Evolutionary conservation across 352 stramenopile genomes (phyloP), one percentile per base, ranked within the genome.

Genomic region (Globisporangium cylindrosporum): DNA sequence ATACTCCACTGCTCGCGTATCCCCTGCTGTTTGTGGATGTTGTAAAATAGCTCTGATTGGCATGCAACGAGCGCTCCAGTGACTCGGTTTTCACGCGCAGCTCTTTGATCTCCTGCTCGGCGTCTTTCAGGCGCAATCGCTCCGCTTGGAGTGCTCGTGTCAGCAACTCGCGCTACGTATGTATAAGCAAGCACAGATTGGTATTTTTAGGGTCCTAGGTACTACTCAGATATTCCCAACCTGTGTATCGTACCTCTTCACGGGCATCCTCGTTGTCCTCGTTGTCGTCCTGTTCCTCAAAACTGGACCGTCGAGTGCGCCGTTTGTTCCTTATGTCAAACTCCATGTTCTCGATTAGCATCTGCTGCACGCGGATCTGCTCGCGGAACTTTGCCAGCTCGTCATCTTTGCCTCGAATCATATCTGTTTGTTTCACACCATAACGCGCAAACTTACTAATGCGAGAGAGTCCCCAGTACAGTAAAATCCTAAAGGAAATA

Each of bases 281-380:
- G 27, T 62, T 48, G 5, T 70, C 48, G 36, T 76, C 66, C 18
- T 65, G 32, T 4, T 43, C 25, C 2, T 48, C 62, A 8, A 66
- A 12, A 18, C 15, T 69, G 34, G 61, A 67, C 10, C 38, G 64
- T 18, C 46, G 36, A 5, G 49, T 3, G 51, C 51, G 25, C 20
- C 20, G 2, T 1, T 66, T 49, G 43, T 6, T 51, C 25, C 74
- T 74, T 9, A 83, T 68, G 57, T 89, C 81, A 18, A 68, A 69
- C 72, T 83, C 76, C 49, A 89, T 71, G 51, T 89, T 88, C 32
- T 93, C 85, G 24, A 93, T 74, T 36, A 65, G 64, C 20, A 77
- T 41, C 46, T 92, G 85, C 59, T 92, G 85, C 4, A 82, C 73
- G 55, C 76, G 81, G 62, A 92, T 86, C 56, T 93, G 83, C 15